A percentile compares a stretch with the other conserved stretches of the same genome.
These are phyloP conservation scores for Phialophora expanda DNA, from an alignment of 2,329 filamentous ascomycete genomes.

Conservation along the genomic window DNA sequence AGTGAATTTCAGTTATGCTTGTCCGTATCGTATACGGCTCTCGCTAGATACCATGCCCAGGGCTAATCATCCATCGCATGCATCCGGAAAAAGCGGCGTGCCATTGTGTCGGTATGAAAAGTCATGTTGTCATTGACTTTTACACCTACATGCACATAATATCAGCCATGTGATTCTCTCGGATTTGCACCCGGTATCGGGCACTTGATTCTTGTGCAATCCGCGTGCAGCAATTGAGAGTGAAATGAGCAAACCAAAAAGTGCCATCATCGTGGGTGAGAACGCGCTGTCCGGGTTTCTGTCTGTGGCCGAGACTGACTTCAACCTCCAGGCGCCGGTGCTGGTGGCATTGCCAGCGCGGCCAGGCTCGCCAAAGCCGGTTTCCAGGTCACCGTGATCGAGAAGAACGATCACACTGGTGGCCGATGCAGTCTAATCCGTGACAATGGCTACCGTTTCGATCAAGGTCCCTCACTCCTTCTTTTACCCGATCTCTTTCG, in stretches of 20 bases:
- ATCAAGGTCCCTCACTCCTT: conserved; percentile 76
- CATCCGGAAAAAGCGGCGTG: background rate
- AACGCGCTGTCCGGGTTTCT: conserved; percentile 14
- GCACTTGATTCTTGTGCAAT: background rate
- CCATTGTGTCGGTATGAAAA: conserved; percentile 18
- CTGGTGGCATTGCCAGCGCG: conserved; percentile 72
- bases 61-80: background rate
- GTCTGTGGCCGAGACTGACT: conserved; percentile 1
- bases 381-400: conserved; percentile 74
- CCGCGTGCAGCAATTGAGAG: background rate
- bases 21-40: background rate
- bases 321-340: conserved; percentile 64
- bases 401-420: conserved; percentile 75
- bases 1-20: background rate
- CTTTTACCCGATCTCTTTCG: conserved; percentile 73
- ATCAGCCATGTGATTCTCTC: conserved; percentile 27
- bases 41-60: background rate
- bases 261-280: conserved; percentile 61
- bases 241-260: conserved; percentile 47
- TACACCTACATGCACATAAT: conserved; percentile 11
- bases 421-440: conserved; percentile 72
- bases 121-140: conserved; percentile 39
- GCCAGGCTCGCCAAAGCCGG: conserved; percentile 73
- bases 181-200: conserved; percentile 1
- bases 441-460: conserved; percentile 63